Conservation (phyloP, 179 eudicot genomes). For the Silene coronaria region DNA sequence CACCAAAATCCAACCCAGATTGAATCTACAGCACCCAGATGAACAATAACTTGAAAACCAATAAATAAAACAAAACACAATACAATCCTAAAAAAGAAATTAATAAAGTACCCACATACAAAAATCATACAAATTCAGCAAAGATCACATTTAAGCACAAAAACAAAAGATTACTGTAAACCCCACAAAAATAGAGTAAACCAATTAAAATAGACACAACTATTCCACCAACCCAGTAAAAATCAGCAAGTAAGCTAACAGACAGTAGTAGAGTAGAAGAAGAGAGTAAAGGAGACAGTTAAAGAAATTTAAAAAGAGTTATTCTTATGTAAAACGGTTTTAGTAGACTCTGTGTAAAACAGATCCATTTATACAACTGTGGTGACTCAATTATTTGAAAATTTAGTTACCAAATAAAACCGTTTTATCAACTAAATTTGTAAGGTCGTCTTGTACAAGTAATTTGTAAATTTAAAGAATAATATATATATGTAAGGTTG, state of each 20-base stretch:
- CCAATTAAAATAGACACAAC: background rate
- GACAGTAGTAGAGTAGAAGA: slow-evolving; percentile 13
- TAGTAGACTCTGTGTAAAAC: too few species aligned
- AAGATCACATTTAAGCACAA: slow-evolving; percentile 13
- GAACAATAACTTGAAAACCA: background rate
- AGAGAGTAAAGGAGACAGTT: slow-evolving; percentile 9
- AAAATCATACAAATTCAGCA: slow-evolving; percentile 1
- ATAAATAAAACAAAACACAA: background rate
- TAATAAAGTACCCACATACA: background rate
- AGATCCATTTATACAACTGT: too few species aligned
- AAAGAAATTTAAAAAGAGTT: background rate
- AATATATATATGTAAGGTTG: background rate
- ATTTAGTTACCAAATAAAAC: too few species aligned
- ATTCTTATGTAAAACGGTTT: too few species aligned
- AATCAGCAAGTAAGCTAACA: background rate
- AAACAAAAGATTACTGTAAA: background rate
- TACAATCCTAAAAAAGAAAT: background rate
- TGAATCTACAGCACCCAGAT: background rate
- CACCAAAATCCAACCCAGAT: background rate
- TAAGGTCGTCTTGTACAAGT: too few species aligned
- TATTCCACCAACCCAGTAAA: slow-evolving; percentile 8
- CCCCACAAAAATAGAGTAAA: background rate
- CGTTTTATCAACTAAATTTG: too few species aligned
- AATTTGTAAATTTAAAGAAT: background rate
- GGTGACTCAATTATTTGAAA: too few species aligned